phyloP scores from a whole-genome alignment of 2,329 filamentous ascomycete genomes.

The Diaporthe citriasiana region DNA sequence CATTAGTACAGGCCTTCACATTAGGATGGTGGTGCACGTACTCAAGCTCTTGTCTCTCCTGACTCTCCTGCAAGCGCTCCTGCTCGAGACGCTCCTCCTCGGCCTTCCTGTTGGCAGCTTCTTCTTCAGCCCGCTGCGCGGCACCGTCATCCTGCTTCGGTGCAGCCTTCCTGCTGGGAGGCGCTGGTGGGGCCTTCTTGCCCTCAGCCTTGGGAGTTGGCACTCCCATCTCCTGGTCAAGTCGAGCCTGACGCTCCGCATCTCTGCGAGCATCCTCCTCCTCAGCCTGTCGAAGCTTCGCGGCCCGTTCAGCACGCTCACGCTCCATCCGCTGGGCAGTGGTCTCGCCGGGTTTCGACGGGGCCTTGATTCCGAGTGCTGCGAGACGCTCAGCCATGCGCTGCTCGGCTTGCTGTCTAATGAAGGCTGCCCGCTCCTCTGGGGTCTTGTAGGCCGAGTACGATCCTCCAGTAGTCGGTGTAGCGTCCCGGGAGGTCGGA shows the following conservation, averaged over 20 bases:
- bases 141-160: conserved; percentile 73
- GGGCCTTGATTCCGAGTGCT: conserved; percentile 90
- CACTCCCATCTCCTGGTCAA: conserved; percentile 81
- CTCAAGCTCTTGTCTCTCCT: conserved; percentile 83
- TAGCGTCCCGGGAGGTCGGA: conserved; percentile 68
- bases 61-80: conserved; percentile 82
- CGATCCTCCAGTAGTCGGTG: conserved; percentile 70
- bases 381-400: conserved; percentile 97
- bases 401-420: conserved; percentile 96
- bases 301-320: conserved; percentile 88
- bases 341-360: conserved; percentile 83
- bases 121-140: conserved; percentile 70
- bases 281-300: conserved; percentile 89
- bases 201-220: conserved; percentile 66
- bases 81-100: conserved; percentile 76
- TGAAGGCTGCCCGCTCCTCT: conserved; percentile 94
- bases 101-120: conserved; percentile 68
- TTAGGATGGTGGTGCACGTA: conserved; percentile 66
- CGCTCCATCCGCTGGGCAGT: conserved; percentile 88
- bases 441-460: conserved; percentile 91
- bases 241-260: conserved; percentile 84
- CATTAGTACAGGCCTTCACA: conserved; percentile 48
- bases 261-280: conserved; percentile 94
- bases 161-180: conserved; percentile 80
- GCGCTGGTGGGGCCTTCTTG: conserved; percentile 78